These are phyloP conservation scores for Glonium stellatum DNA, from an alignment of 495 filamentous ascomycete species.

Conservation along the genomic window DNA sequence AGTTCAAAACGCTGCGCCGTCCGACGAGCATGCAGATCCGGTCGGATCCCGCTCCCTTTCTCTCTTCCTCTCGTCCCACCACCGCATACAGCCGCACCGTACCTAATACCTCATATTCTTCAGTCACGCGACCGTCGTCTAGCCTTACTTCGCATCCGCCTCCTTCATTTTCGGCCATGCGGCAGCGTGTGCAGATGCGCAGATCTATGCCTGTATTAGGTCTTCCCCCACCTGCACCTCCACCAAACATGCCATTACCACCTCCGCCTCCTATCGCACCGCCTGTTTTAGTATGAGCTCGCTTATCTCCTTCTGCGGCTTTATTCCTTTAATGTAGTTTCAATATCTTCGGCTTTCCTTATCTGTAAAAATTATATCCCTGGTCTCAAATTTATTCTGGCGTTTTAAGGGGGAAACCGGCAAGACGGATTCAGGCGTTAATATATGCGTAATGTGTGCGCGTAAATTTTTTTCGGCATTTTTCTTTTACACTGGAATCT, in stretches of 20 bases:
- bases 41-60: conserved; percentile 32
- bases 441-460: no score
- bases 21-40: conserved; percentile 35
- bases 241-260: conserved; percentile 32
- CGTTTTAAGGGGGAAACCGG: no score
- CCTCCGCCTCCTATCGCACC: conserved; percentile 22
- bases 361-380: no score
- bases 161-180: not conserved
- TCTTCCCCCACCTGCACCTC: conserved; percentile 33
- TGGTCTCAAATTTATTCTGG: no score
- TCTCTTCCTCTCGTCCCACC: conserved; percentile 22
- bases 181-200: conserved; percentile 9
- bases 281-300: not conserved
- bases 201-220: conserved; percentile 28
- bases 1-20: conserved; percentile 22
- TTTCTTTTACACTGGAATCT: no score
- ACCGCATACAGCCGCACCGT: conserved; percentile 11
- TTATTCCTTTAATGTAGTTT: not conserved
- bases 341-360: no score
- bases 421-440: no score
- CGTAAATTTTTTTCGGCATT: no score
- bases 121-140: conserved; percentile 14
- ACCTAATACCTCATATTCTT: conserved; percentile 20
- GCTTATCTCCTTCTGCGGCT: not conserved
- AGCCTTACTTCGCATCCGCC: not conserved